These are phyloP conservation scores for Herpomyces periplanetae DNA, from an alignment of 2,329 filamentous ascomycete species.

Conservation along the genomic window DNA sequence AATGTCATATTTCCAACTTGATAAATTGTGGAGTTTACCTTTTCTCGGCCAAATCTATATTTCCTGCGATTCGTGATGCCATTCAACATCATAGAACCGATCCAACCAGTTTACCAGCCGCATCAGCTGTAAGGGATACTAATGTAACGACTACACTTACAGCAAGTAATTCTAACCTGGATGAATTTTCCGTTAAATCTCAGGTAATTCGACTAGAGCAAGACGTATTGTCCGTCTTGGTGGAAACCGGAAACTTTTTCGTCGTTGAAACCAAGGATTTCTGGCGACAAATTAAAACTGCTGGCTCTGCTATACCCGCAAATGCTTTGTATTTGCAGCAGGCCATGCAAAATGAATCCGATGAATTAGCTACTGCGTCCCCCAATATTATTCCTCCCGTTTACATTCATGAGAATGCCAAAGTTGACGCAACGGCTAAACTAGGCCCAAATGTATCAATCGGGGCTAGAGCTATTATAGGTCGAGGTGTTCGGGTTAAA, in stretches of 20 bases:
- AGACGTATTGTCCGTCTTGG: constrained; percentile 75
- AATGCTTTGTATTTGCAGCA: constrained; percentile 89
- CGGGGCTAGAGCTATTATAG: constrained; percentile 48
- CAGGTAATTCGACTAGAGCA: constrained; percentile 81
- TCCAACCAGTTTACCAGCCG: constrained; percentile 55
- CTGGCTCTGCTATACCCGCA: constrained; percentile 74
- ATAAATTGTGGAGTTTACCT: constrained; percentile 99
- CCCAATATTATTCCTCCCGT: constrained; percentile 66
- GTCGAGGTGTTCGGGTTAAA: constrained; percentile 62
- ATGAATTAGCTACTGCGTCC: constrained; percentile 43
- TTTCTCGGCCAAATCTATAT: constrained; percentile 77
- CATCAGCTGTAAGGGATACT: too few relatives aligned
- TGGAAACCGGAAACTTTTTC: constrained; percentile 89
- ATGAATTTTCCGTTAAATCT: constrained; percentile 33
- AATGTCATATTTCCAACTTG: constrained; percentile 81
- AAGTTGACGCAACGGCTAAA: constrained; percentile 75
- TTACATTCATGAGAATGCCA: constrained; percentile 68
- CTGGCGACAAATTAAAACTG: constrained; percentile 98
- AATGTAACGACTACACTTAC: constrained; percentile 35
- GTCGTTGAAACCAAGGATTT: constrained; percentile 97
- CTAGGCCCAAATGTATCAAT: constrained; percentile 87
- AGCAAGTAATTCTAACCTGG: constrained; percentile 18
- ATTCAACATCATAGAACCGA: constrained; percentile 88
- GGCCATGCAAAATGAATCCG: constrained; percentile 41
- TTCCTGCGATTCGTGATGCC: constrained; percentile 65